Conservation (phyloP, 1,139 yeast species). For the Fermentozyma sake region DNA sequence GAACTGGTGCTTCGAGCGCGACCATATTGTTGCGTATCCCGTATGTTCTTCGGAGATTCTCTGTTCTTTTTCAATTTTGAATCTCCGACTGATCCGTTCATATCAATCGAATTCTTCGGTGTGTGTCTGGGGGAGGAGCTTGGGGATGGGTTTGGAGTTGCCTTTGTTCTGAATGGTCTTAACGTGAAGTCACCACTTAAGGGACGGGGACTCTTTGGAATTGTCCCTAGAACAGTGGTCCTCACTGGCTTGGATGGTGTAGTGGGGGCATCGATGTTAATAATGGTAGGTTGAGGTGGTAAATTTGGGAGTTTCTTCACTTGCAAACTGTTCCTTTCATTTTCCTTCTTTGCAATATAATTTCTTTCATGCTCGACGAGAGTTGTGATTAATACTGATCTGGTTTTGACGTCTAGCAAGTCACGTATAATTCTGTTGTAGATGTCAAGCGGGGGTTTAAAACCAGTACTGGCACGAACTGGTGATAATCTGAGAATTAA, state of each 20-base stretch:
- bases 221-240: slow-evolving; percentile 6
- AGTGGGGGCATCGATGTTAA: slow-evolving; percentile 3
- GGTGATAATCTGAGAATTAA: slow-evolving; percentile 40
- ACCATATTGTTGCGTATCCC: slow-evolving; percentile 2
- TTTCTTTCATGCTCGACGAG: slow-evolving; percentile 30
- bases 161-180: slow-evolving; percentile 40
- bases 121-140: slow-evolving; percentile 31
- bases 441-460: slow-evolving; percentile 34
- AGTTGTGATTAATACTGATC: slow-evolving; percentile 21
- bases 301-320: slow-evolving; percentile 17
- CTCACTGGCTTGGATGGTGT: slow-evolving; percentile 5
- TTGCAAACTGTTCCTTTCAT: slow-evolving; percentile 24
- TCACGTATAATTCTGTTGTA: slow-evolving; percentile 27
- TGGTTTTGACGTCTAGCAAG: slow-evolving; percentile 22
- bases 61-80: slow-evolving; percentile 7
- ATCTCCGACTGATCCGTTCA: slow-evolving; percentile 8
- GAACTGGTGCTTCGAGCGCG: slow-evolving; percentile 21
- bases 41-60: no score
- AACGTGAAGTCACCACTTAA: slow-evolving; percentile 29
- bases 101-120: slow-evolving; percentile 16
- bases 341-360: slow-evolving; percentile 25
- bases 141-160: slow-evolving; percentile 42
- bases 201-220: slow-evolving; percentile 19
- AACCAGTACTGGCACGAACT: slow-evolving; percentile 33
- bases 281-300: slow-evolving; percentile 10